Conservation (phyloP, 2,329 filamentous ascomycete species). For the Lasiodiplodia theobromae region DNA sequence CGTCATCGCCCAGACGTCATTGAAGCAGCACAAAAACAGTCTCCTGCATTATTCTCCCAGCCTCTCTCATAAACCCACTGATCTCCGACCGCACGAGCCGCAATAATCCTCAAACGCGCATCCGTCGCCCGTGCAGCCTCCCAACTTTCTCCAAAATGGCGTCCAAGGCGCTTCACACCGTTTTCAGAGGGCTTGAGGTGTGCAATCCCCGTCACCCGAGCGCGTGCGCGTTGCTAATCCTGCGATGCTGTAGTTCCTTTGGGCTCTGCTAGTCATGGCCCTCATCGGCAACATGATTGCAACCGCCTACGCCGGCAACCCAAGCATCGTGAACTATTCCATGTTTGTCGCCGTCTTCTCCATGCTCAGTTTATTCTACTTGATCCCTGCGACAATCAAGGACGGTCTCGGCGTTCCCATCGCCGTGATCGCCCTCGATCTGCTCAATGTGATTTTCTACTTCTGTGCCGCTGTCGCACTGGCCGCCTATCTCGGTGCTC, state of each 20-base stretch:
- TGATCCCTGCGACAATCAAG: constrained; percentile 64
- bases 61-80: constrained; percentile 6
- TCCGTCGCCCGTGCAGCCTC: constrained; percentile 33
- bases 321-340: constrained; percentile 64
- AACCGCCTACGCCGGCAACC: constrained; percentile 59
- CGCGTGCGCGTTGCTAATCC: constrained; percentile 25
- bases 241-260: constrained; percentile 59
- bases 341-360: constrained; percentile 74
- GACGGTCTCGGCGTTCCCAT: constrained; percentile 61
- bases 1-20: constrained; percentile 28
- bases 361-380: constrained; percentile 71
- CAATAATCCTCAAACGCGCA: constrained; percentile 3
- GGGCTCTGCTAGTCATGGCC: constrained; percentile 66
- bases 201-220: constrained; percentile 28
- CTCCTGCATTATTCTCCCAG: constrained; percentile 6
- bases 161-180: constrained; percentile 48
- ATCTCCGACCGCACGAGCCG: constrained; percentile 15
- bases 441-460: constrained; percentile 69
- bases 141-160: constrained; percentile 42
- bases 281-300: constrained; percentile 70
- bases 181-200: constrained; percentile 53
- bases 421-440: constrained; percentile 64
- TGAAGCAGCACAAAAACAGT: constrained; percentile 14
- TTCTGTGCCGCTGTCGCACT: constrained; percentile 75
- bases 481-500: constrained; percentile 71